phyloP scores from a whole-genome alignment of 768 basidiomycete genomes.

The Rhodotorula kratochvilovae region DNA sequence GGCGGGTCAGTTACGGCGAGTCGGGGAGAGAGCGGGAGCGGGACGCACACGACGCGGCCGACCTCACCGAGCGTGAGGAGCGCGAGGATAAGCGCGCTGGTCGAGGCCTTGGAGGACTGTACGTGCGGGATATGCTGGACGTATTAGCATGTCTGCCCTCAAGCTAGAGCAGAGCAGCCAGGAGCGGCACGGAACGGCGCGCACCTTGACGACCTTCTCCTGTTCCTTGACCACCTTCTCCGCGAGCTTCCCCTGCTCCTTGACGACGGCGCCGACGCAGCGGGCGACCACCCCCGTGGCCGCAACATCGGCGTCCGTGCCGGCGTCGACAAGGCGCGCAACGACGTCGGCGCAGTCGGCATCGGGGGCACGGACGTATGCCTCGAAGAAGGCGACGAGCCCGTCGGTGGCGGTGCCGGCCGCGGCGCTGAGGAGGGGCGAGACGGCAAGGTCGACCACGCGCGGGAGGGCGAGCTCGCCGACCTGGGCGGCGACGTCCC shows the following conservation, averaged over 20 bases:
- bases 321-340: constrained; percentile 15
- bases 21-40: not conserved
- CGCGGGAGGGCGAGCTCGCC: constrained; percentile 45
- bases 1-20: not conserved
- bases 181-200: too few relatives aligned
- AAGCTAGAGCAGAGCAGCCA: too few relatives aligned
- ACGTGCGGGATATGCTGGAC: too few relatives aligned
- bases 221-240: constrained; percentile 82
- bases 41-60: constrained; percentile 60
- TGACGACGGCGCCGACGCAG: constrained; percentile 77
- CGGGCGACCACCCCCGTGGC: constrained; percentile 65
- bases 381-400: constrained; percentile 72
- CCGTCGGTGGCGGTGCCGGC: constrained; percentile 72
- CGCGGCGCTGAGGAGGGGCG: constrained; percentile 60
- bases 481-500: constrained; percentile 32
- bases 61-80: constrained; percentile 87
- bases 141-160: too few relatives aligned
- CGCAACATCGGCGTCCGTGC: constrained; percentile 5
- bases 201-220: constrained; percentile 71
- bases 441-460: constrained; percentile 60
- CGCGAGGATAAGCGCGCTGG: constrained; percentile 70
- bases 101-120: constrained; percentile 52
- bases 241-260: constrained; percentile 63
- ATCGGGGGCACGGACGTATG: constrained; percentile 71
- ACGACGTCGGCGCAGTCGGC: constrained; percentile 49